Evolutionary conservation across 75 land plant genomes (phyloP), one percentile per base, ranked within the genome.

Genomic region (Sequoia sempervirens): DNA sequence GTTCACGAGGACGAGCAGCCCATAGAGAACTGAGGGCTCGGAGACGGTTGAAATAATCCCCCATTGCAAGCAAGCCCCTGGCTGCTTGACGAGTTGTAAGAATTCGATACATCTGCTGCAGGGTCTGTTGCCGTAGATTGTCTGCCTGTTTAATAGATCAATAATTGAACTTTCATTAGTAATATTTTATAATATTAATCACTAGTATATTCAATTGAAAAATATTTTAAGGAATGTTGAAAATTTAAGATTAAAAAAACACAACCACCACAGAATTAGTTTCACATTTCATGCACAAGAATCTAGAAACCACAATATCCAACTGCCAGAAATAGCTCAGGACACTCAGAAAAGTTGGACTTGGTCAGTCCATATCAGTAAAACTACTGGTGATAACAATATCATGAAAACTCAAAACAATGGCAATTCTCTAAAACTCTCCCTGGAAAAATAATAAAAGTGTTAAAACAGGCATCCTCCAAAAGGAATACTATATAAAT

Each of bases 81-180:
- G 98, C 98, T 40, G 95, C 94, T 88, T 96, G 98, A 7, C 92
- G 93, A 17, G 89, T 88, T 45, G 97, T 96, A 26, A 96, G 88
- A 88, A 95, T 90, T 2, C 88, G 88, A 81, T 89, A 88, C 92
- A 96, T 93, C 81, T 91, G 95, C 79, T 88, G 92, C 83, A 96
- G 75, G 1, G 97, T 89, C 83, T 95, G 91, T 78, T 92, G 92
- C 6, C 98, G 89, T 40, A 96, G 92, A 80, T 92, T 90, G 79
- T 96, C 98, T 36, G 98, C 98, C 98, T 96, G 91, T 89, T 85
- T 43, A 12, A n/a, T 38, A 46, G 34, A 56, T 18, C 84, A 85
- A 30, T 26, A 18, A 54, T 12, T 17, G 9, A 61, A 26, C 38
- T 53, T 23, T 52, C 17, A 61, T 81, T 52, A 53, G 82, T 54